Conservation (phyloP, 2,329 filamentous ascomycete species). For the Fusarium sp. region DNA sequence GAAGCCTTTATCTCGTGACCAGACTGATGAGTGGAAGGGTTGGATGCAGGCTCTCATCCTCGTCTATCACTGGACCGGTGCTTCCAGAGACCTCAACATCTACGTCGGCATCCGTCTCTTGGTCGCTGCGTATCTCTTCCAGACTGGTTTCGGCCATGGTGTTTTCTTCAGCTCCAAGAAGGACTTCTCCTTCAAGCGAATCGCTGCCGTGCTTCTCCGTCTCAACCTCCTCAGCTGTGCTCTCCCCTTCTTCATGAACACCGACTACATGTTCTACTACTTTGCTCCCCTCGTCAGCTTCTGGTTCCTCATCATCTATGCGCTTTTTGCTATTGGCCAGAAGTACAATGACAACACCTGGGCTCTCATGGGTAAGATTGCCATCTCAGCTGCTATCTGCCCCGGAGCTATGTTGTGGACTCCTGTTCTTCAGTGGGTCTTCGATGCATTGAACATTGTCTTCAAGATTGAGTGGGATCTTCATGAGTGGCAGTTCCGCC, state of each 20-base stretch:
- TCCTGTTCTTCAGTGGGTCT: conserved; percentile 39
- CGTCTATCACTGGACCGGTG: conserved; percentile 68
- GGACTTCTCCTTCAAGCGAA: conserved; percentile 68
- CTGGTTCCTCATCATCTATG: conserved; percentile 71
- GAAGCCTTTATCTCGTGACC: conserved; percentile 58
- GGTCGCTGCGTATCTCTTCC: conserved; percentile 73
- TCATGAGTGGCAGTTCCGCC: conserved; percentile 63
- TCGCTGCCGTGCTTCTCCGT: conserved; percentile 65
- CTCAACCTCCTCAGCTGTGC: conserved; percentile 68
- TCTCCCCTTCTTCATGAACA: conserved; percentile 69
- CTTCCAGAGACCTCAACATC: conserved; percentile 61
- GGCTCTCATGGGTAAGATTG: conserved; percentile 63
- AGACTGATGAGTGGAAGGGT: conserved; percentile 76
- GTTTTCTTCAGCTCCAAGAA: conserved; percentile 67
- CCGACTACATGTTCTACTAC: conserved; percentile 66
- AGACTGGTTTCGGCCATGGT: conserved; percentile 72
- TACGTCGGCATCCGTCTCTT: conserved; percentile 68
- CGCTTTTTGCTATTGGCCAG: conserved; percentile 62
- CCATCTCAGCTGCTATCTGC: conserved; percentile 58
- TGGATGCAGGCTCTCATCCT: conserved; percentile 69
- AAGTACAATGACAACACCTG: conserved; percentile 58
- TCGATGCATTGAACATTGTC: conserved; percentile 52
- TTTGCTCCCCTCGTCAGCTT: conserved; percentile 71
- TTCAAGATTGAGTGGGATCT: conserved; percentile 64
- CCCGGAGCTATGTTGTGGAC: conserved; percentile 46